Conservation (phyloP, 257 asterid genomes). For the Fraxinus cuspidata region DNA sequence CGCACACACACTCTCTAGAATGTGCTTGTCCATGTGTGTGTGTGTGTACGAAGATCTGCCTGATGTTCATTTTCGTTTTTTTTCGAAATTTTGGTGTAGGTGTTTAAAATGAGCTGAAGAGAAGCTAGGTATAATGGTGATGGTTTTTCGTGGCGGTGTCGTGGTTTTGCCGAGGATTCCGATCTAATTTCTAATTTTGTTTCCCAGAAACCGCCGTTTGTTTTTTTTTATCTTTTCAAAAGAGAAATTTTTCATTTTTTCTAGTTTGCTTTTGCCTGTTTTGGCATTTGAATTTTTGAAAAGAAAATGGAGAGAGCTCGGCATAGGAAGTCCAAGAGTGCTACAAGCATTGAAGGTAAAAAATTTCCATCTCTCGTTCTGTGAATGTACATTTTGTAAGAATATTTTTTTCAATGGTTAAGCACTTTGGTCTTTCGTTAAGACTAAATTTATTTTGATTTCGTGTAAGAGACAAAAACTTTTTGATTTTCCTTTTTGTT, state of each 20-base stretch:
- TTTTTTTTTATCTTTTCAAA: slow-evolving; percentile 23
- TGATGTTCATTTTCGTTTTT: not conserved
- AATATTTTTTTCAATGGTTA: slow-evolving; percentile 1
- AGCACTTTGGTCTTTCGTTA: not conserved
- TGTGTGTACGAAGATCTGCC: slow-evolving; percentile 21
- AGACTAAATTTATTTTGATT: not conserved
- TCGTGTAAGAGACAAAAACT: not conserved
- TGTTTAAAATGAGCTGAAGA: slow-evolving; percentile 41
- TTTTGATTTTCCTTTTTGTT: not conserved
- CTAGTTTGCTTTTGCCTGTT: slow-evolving; percentile 28
- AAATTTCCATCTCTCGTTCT: slow-evolving; percentile 2
- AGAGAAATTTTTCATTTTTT: slow-evolving; percentile 21
- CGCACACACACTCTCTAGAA: slow-evolving; percentile 36
- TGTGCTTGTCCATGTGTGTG: slow-evolving; percentile 7
- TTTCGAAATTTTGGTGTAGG: slow-evolving; percentile 19
- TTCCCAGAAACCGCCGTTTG: slow-evolving; percentile 36
- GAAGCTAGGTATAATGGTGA: slow-evolving; percentile 33
- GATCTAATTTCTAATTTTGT: slow-evolving; percentile 43
- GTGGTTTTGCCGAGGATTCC: slow-evolving; percentile 57
- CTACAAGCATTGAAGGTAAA: slow-evolving; percentile 71
- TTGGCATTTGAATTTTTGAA: slow-evolving; percentile 40
- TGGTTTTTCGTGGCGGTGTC: slow-evolving; percentile 53
- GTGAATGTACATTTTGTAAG: not conserved
- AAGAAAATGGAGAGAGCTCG: slow-evolving; percentile 78
- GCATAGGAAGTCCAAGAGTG: slow-evolving; percentile 75